Base-by-base conservation (phyloP, 352 stramenopile species). In the Phytophthora cactorum region DNA sequence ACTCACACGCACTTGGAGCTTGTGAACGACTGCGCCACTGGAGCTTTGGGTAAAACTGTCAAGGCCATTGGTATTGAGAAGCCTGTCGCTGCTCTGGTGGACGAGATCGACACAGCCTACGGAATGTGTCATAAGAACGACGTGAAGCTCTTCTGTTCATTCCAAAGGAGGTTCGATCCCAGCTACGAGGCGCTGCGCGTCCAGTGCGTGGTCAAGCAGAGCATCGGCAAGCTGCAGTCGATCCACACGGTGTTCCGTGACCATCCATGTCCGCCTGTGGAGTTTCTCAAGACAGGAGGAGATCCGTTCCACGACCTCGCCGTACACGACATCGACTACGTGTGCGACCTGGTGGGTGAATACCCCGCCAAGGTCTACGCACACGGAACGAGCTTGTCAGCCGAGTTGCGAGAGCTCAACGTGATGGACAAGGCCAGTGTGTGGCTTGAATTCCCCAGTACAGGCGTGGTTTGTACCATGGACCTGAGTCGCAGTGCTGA, bases 301-400 rank as follows among this genome's bases (percentile, higher is more conserved):
- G 89, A 98, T 68, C 94, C 94, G 50, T 97, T 97, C 67, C 89
- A 93, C 70, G 93, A 98, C 74, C 75, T 97, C 32, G 86, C 82
- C 2, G 84, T 96, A 15, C 93, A 98, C 71, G 93, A 98, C 73
- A 91, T 98, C 43, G 93, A 98, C 81, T 98, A 88, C 46, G 90
- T 98, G 41, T 89, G 89, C 53, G 79, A 78, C 31, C 65, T 94
- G 9, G 72, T 97, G 10, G 69, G 86, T 27, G 86, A 95, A 47
- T 92, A 92, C 65, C 83, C 84, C 1, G 78, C 71, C 11, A 90
- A 81, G 41, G 92, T 98, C 7, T 97, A 94, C 68, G 92, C 89
- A 15, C 81, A 78, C 39, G 92, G 90, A 15, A 92, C 80, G 44
- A 96, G 86, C 52, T 80, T 91, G 1, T 81, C 82, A 22, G 59